Evolutionary conservation across 179 eudicot genomes (phyloP), one percentile per base, ranked within the genome.

Genomic region (Amaranthus tricolor): DNA sequence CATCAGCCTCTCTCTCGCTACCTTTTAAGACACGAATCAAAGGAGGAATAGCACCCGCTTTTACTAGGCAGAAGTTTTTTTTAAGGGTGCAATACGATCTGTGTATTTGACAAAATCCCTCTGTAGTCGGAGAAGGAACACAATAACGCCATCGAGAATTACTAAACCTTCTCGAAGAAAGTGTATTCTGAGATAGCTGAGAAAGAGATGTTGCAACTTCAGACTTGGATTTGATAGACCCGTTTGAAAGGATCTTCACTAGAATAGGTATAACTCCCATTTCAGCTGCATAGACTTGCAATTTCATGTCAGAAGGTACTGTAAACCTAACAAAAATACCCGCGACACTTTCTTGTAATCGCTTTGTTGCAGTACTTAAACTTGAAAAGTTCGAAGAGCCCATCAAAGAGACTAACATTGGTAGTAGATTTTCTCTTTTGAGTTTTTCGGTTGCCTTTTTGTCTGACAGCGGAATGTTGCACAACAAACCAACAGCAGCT

Each of bases 61-160:
- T 95, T 20, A 90, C 82, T 82, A 95, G 78, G 72, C 99, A 95
- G 78, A 89, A 90, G 49, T 88, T 89, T 49, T 82, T 81, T 75
- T 86, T 91, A 16, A 76, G 77, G 17, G 80, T 81, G 79, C 99
- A 95, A 61, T 74, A 56, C 31, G 85, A 77, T 6, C 83, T 82
- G 64, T 95, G 99, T 70, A 95, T 89, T 73, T 83, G 75, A 66
- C 99, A 95, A 19, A 64, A 60, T 16, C 86, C 66, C 20, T 85
- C 89, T 48, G 70, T 45, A 6, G 70, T 45, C 3, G 90, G 75
- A 1, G 84, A 76, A 13, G 87, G 85, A 56, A 84, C 80, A 74
- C 98, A 95, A 13, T 19, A 12, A 17, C 81, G 65, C 97, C 98
- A 94, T 49, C 77, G 70, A 8, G 80, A 64, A 17, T 70, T 80